A percentile compares a stretch with the other conserved stretches of the same genome.
Conservation (phyloP, 2,329 filamentous ascomycete genomes). For the Boeremia lycopersici region DNA sequence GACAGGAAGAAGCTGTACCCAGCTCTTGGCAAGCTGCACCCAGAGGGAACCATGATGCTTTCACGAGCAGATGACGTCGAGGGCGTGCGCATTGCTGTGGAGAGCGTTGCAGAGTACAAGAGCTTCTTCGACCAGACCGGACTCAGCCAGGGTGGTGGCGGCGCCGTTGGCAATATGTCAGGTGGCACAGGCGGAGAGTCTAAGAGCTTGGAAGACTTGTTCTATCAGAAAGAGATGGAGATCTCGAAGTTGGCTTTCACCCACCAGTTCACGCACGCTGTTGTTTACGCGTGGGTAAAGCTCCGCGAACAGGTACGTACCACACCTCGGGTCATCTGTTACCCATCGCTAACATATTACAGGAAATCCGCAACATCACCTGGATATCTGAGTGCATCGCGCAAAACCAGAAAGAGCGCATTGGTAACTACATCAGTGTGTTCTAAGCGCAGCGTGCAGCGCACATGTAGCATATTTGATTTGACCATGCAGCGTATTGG, state of each 20-base stretch:
- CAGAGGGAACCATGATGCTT: constrained; percentile 93
- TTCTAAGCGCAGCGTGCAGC: constrained; percentile 56
- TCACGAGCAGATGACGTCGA: constrained; percentile 94
- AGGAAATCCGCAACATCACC: constrained; percentile 99
- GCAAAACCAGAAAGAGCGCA: constrained; percentile 98
- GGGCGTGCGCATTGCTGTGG: constrained; percentile 89
- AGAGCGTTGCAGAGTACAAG: constrained; percentile 93
- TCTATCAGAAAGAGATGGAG: constrained; percentile 99
- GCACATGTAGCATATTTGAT: constrained; percentile 36
- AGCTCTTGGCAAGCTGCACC: constrained; percentile 86
- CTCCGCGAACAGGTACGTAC: constrained; percentile 86
- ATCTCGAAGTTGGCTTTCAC: constrained; percentile 95
- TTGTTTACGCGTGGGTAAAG: constrained; percentile 98
- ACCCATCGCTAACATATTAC: constrained; percentile 22
- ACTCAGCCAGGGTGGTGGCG: constrained; percentile 73
- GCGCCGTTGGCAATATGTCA: constrained; percentile 81
- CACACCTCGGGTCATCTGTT: background rate
- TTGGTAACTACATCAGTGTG: constrained; percentile 98
- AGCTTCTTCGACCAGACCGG: constrained; percentile 93
- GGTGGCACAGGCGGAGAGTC: constrained; percentile 80
- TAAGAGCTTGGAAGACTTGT: constrained; percentile 93
- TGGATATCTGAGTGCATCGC: constrained; percentile 99
- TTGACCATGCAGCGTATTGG: constrained; percentile 33
- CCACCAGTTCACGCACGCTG: constrained; percentile 89
- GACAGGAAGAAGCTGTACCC: constrained; percentile 98